Percentiles rank a stretch among this genome's conserved stretches.
phyloP scores from a whole-genome alignment of 2,329 filamentous ascomycete genomes.

The Chaetomiaceae sp. region DNA sequence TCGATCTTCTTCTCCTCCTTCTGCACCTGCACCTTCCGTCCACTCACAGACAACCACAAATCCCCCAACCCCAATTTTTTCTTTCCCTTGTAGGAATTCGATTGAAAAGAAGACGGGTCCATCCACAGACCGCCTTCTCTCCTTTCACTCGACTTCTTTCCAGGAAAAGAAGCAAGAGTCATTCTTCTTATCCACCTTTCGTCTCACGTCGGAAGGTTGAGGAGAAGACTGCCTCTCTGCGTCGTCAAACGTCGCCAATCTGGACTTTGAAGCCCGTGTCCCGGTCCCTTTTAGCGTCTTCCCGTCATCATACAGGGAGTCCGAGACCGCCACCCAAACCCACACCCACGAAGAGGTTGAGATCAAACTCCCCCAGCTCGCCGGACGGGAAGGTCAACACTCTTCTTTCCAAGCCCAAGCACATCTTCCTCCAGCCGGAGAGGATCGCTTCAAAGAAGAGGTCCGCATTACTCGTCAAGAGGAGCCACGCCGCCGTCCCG shows the following conservation, averaged over 20 bases:
- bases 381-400: slow-evolving; percentile 97
- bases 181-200: slow-evolving; percentile 64
- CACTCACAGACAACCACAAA: slow-evolving; percentile 28
- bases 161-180: slow-evolving; percentile 39
- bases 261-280: slow-evolving; percentile 99
- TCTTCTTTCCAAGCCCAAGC: slow-evolving; percentile 65
- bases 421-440: slow-evolving; percentile 57
- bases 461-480: slow-evolving; percentile 74
- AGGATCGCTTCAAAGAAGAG: slow-evolving; percentile 71
- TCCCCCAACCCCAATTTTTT: slow-evolving; percentile 15
- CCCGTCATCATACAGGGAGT: slow-evolving; percentile 35
- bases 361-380: slow-evolving; percentile 73
- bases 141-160: slow-evolving; percentile 47
- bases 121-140: slow-evolving; percentile 34
- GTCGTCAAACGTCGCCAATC: slow-evolving; percentile 75
- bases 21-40: slow-evolving; percentile 19
- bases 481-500: slow-evolving; percentile 70
- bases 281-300: slow-evolving; percentile 98
- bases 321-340: slow-evolving; percentile 41
- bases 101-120: slow-evolving; percentile 34
- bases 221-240: slow-evolving; percentile 42
- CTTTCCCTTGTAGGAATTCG: slow-evolving; percentile 25
- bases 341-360: slow-evolving; percentile 84
- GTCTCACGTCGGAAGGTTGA: slow-evolving; percentile 45
- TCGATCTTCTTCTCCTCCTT: slow-evolving; percentile 22